Evolutionary conservation across 768 basidiomycete species (phyloP).

Genomic region (Psilocybe azurescens): DNA sequence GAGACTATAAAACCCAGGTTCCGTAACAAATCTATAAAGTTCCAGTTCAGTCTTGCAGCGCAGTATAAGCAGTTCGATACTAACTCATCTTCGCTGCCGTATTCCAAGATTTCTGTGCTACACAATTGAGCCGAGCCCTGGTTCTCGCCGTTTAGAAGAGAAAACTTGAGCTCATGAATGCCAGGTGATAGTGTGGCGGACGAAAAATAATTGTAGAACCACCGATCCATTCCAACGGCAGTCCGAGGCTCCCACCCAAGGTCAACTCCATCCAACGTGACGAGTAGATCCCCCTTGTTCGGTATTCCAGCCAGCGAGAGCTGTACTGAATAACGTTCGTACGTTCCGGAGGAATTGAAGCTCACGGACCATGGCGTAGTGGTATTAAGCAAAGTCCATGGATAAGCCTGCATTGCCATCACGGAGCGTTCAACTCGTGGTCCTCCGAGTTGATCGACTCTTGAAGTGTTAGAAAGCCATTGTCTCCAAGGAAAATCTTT

Average conservation of each 20-base stretch:
- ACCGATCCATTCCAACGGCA: constrained; percentile 70
- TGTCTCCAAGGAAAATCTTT: constrained; percentile 67
- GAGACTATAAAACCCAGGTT: constrained; percentile 63
- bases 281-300: constrained; percentile 50
- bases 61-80: constrained; percentile 22
- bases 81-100: constrained; percentile 66
- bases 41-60: background rate
- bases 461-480: constrained; percentile 58
- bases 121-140: constrained; percentile 75
- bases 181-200: constrained; percentile 49
- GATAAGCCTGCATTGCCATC: constrained; percentile 78
- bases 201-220: constrained; percentile 71
- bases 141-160: constrained; percentile 48
- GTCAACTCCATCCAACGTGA: constrained; percentile 65
- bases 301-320: constrained; percentile 81
- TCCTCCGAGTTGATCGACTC: constrained; percentile 12
- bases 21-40: constrained; percentile 57
- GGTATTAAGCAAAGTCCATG: constrained; percentile 75
- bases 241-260: constrained; percentile 62
- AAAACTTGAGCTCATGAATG: constrained; percentile 63
- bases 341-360: constrained; percentile 70
- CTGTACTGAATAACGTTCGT: constrained; percentile 62
- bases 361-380: constrained; percentile 60
- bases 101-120: constrained; percentile 76
- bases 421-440: constrained; percentile 66